phyloP scores from a whole-genome alignment of 176 grass and related monocot species.

The Cenchrus fungigraminus region DNA sequence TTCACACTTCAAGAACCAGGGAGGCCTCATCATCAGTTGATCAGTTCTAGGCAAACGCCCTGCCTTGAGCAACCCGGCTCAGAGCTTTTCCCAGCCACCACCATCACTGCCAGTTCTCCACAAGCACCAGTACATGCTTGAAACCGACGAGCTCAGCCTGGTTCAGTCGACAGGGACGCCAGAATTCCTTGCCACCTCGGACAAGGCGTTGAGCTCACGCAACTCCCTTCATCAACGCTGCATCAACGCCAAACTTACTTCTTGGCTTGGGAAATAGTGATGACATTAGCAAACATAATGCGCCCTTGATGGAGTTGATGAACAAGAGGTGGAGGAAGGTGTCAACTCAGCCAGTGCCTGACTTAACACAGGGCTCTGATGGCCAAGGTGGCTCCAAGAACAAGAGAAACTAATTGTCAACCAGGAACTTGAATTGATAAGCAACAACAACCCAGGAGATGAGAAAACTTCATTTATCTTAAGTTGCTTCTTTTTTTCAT shows the following conservation, averaged over 20 bases:
- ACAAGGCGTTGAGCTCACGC: neutral
- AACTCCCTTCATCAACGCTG: neutral
- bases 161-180: conserved; percentile 26
- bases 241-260: neutral
- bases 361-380: conserved; percentile 1
- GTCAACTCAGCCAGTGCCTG: neutral
- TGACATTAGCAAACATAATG: neutral
- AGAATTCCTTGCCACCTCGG: conserved; percentile 2
- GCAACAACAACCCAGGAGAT: neutral
- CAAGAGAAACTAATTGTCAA: neutral
- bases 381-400: neutral
- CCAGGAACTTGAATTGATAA: neutral
- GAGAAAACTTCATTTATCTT: neutral
- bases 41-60: conserved; percentile 22
- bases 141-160: neutral
- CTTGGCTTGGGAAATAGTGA: neutral
- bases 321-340: neutral
- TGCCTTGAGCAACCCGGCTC: neutral
- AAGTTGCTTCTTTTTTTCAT: neutral
- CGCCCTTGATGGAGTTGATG: conserved; percentile 1
- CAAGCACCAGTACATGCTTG: neutral
- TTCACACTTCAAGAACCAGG: neutral
- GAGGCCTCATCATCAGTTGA: neutral
- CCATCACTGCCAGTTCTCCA: neutral
- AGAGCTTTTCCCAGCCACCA: conserved; percentile 2